Percentiles rank a stretch among this genome's conserved stretches.
These are phyloP conservation scores for Mycosphaerella sp. DNA, from an alignment of 2,329 filamentous ascomycete genomes.

Conservation along the genomic window DNA sequence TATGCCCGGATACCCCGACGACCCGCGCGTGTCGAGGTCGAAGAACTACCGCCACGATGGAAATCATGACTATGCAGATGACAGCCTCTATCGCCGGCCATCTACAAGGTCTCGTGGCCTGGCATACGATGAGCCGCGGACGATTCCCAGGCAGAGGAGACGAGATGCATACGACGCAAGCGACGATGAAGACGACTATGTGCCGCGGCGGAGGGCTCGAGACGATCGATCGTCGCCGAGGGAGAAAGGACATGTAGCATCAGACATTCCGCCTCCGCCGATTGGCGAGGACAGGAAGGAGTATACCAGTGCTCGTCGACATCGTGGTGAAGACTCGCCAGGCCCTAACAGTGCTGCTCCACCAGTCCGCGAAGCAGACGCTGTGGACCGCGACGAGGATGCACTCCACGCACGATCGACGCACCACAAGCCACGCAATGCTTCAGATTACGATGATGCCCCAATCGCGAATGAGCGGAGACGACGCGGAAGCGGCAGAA, in stretches of 20 bases:
- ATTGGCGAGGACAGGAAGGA: constrained; percentile 22
- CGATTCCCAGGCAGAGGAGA: constrained; percentile 12
- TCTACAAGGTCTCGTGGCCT: constrained; percentile 14
- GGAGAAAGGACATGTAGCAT: constrained; percentile 12
- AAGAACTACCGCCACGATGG: constrained; percentile 16
- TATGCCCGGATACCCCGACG: constrained; percentile 22
- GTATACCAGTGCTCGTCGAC: constrained; percentile 8
- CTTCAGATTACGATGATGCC: background rate
- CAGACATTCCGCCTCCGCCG: constrained; percentile 22
- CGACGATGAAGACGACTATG: constrained; percentile 25
- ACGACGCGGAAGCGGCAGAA: constrained; percentile 10
- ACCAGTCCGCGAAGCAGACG: constrained; percentile 12
- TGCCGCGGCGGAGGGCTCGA: constrained; percentile 14
- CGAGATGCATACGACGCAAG: constrained; percentile 27
- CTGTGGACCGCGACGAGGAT: constrained; percentile 5
- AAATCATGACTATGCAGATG: constrained; percentile 18
- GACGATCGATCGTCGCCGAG: constrained; percentile 13
- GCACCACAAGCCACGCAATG: background rate
- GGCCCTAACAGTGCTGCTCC: constrained; percentile 11
- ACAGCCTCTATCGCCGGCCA: constrained; percentile 17
- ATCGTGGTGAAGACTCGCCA: constrained; percentile 7
- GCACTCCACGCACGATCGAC: background rate
- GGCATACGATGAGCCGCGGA: constrained; percentile 14
- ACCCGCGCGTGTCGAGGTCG: constrained; percentile 9
- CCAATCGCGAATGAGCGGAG: constrained; percentile 11